phyloP scores from a whole-genome alignment of 1,139 yeast species.

The Scheffersomyces lignicola region DNA sequence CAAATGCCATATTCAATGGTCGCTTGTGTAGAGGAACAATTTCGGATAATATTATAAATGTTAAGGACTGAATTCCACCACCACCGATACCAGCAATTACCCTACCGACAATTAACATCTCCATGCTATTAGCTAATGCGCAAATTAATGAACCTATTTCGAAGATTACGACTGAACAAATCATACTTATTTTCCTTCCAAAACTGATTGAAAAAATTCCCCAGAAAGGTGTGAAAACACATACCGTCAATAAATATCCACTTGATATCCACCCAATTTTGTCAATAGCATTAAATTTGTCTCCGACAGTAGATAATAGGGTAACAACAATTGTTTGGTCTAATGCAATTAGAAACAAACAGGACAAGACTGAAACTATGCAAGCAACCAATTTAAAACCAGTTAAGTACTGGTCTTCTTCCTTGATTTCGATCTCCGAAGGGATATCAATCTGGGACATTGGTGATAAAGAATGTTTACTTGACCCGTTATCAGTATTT shows the following conservation, averaged over 20 bases:
- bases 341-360: slow-evolving; percentile 61
- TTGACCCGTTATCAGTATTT: no score
- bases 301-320: slow-evolving; percentile 54
- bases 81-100: slow-evolving; percentile 77
- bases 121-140: slow-evolving; percentile 57
- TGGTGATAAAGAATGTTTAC: no score
- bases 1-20: slow-evolving; percentile 48
- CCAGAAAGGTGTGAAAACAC: slow-evolving; percentile 58
- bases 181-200: slow-evolving; percentile 57
- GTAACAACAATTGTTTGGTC: slow-evolving; percentile 71
- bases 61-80: slow-evolving; percentile 64
- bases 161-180: slow-evolving; percentile 53
- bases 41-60: slow-evolving; percentile 59
- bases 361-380: slow-evolving; percentile 43
- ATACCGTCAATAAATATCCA: slow-evolving; percentile 60
- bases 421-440: slow-evolving; percentile 60
- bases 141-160: slow-evolving; percentile 63
- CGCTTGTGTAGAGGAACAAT: slow-evolving; percentile 59
- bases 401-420: slow-evolving; percentile 47
- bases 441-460: no score
- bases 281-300: slow-evolving; percentile 53
- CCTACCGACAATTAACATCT: slow-evolving; percentile 67
- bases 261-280: slow-evolving; percentile 62
- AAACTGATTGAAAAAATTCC: slow-evolving; percentile 61
- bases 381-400: slow-evolving; percentile 45